Base-by-base conservation (phyloP, 2,329 filamentous ascomycete species). In the Didymella keratinophila region DNA sequence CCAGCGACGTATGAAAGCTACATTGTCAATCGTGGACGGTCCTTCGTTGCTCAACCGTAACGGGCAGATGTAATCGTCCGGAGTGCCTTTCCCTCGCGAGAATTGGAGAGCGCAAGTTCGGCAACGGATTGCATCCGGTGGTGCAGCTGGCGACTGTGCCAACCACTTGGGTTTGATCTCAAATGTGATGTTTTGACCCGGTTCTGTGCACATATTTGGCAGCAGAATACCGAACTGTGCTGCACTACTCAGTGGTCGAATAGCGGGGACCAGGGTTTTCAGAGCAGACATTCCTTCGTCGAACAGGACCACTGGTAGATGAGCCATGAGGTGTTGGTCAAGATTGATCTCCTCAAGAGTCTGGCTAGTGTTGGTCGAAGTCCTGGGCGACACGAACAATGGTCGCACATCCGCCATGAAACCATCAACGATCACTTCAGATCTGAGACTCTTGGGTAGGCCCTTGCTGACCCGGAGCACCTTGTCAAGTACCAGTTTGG, bases 161-260 rank as follows among this genome's bases (percentile, higher is more conserved):
- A 83, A 72, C 81, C 81, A 83, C 55, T 83, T 83, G 0, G 80
- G 80, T 58, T 83, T 83, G 54, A 82, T 68, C 60, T 83, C 78
- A 25, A 78, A 64, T 2, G 71, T 76, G 46, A 72, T 58, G 2
- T 70, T 49, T 21, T 54, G 56, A 27, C 62, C 65, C 2, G 62
- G 36, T 0, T 52, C 37, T 11, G 72, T 65, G 4, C 70, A 71
- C 71, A 77, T 73, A 51, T 77, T 57, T 18, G 66, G 68, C 2
- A 76, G 65, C 3, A 76, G 61, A 12, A 76, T 70, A 10, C 71
- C 73, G 45, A 58, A 63, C 21, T 58, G 56, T 10, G 56, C 56
- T 45, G 30, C 41, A 12, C 46, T 37, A 18, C 54, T 51, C 43
- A 67, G 48, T 21, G 66, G 56, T 10, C 34, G 52, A 14, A 57